phyloP scores from a whole-genome alignment of 2,329 filamentous ascomycete species.

The Penicillium sp. region DNA sequence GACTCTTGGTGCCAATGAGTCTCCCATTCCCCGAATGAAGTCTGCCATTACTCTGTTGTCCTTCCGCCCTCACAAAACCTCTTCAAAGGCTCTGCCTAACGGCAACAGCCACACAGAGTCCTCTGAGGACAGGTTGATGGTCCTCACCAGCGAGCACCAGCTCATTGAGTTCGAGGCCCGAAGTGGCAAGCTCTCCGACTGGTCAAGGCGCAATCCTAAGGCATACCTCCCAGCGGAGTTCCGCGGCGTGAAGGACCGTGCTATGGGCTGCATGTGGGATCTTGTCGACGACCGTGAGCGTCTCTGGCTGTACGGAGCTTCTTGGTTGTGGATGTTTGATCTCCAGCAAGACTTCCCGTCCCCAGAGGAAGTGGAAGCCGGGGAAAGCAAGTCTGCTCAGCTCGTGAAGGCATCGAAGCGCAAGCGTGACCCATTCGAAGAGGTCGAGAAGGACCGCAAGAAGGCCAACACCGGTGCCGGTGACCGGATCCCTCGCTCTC shows the following conservation, averaged over 20 bases:
- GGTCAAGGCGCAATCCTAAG: slow-evolving; percentile 82
- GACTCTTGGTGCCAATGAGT: slow-evolving; percentile 69
- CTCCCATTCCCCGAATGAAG: slow-evolving; percentile 67
- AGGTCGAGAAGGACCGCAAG: slow-evolving; percentile 43
- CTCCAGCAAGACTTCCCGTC: slow-evolving; percentile 65
- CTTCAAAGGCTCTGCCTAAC: slow-evolving; percentile 40
- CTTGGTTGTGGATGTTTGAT: slow-evolving; percentile 92
- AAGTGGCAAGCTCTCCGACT: slow-evolving; percentile 74
- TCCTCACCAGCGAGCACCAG: slow-evolving; percentile 64
- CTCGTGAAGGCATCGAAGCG: slow-evolving; percentile 37
- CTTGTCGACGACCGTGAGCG: slow-evolving; percentile 56
- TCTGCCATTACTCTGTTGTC: slow-evolving; percentile 65
- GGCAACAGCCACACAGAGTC: slow-evolving; percentile 31
- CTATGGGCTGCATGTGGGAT: slow-evolving; percentile 85
- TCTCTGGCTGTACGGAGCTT: slow-evolving; percentile 82
- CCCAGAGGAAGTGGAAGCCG: slow-evolving; percentile 28
- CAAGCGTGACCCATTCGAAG: slow-evolving; percentile 40
- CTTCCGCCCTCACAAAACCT: slow-evolving; percentile 53
- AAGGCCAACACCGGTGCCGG: slow-evolving; percentile 56
- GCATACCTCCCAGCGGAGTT: slow-evolving; percentile 72
- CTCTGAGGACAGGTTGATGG: slow-evolving; percentile 53
- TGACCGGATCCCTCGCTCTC: slow-evolving; percentile 47
- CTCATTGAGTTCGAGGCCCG: slow-evolving; percentile 76
- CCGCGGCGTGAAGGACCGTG: slow-evolving; percentile 70
- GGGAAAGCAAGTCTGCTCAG: slow-evolving; percentile 25